Evolutionary conservation across 768 basidiomycete genomes (phyloP), one percentile per base, ranked within the genome.

Genomic region (Leccinum subgranulosum): DNA sequence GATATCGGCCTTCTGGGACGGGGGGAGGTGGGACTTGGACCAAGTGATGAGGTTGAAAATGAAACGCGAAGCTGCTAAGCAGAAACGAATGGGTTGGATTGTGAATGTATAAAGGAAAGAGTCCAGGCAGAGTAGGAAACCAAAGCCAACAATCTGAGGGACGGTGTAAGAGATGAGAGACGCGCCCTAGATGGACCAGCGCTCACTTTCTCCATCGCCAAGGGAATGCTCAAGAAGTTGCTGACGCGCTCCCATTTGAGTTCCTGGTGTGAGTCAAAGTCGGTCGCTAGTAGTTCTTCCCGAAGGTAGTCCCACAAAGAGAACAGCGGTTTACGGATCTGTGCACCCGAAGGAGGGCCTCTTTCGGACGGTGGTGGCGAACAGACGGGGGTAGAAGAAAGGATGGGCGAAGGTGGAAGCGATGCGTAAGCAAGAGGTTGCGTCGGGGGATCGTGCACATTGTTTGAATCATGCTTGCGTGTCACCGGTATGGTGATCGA

Each of bases 81-180:
- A 61, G 66, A 86, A 90, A 6, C 96, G 90, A 56, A 99, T 92
- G 10, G 97, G 97, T 10, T 97, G 85, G 64, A 99, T 92, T 17
- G 97, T 99, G 76, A 99, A 98, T 1, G 92, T 95, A 74, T 98
- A 97, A 1, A 99, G 82, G 75, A 98, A 98, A 2, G 94, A 94
- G 71, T 99, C 97, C 51, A 98, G 80, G 73, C 97, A 99, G 36
- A 98, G 82, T 27, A 97, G 76, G 64, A 91, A 90, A 34, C 97
- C 97, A 71, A 98, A 97, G 23, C 88, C 79, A 52, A 97, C 87
- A 19, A 95, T 91, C 94, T 96, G 62, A 2, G 9, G 14, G 17
- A 23, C 39, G 5, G 17, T 17, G 59, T 66, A 31, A 64, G 58
- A 39, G 28, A 28, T 54, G 48, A 46, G 7, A 28, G 6, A 15